Evolutionary conservation across 768 basidiomycete species (phyloP), one percentile per base, ranked within the genome.

Genomic region (Cyathus striatus): DNA sequence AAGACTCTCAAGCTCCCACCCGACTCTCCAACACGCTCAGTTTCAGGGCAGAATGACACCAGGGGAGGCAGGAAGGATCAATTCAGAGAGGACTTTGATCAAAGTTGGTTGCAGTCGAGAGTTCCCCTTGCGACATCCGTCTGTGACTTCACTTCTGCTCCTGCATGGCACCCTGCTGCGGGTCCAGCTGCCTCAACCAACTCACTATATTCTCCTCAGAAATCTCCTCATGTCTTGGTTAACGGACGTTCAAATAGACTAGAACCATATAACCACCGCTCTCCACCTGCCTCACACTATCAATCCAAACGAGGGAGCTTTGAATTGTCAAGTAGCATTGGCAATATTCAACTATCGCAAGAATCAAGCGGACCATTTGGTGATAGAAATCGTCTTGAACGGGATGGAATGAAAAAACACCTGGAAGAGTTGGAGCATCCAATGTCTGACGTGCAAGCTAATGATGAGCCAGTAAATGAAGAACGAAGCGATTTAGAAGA

Each of bases 51-150:
- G 10, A 36, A 76, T 24, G 81, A 90, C 9, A 77, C n/a, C n/a
- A n/a, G n/a, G n/a, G n/a, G n/a, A n/a, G n/a, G 75, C 49, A 91
- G 92, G 59, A 86, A 87, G 49, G 90, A 96, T 39, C 76, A 92
- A 22, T 94, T 95, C 62, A 82, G 77, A 5, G 92, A 97, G 51
- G 94, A 97, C 62, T 95, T 90, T 57, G 95, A 96, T 66, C 81
- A 95, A 40, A 92, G 90, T 54, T 96, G 92, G 93, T 92, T 92
- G n/a, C 80, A 83, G 41, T 79, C 81, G 25, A 72, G 73, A 45
- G 61, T 67, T 27, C 74, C 76, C 17, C 73, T 76, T 36, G 55
- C 72, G 16, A 44, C 64, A 9, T 61, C 68, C 7, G 63, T 62
- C 14, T 68, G 65, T 42, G 79, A 79, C 42, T 56, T 63, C 42